Evolutionary conservation across 331 rosid species (phyloP).

Genomic region (Malus hybrid): DNA sequence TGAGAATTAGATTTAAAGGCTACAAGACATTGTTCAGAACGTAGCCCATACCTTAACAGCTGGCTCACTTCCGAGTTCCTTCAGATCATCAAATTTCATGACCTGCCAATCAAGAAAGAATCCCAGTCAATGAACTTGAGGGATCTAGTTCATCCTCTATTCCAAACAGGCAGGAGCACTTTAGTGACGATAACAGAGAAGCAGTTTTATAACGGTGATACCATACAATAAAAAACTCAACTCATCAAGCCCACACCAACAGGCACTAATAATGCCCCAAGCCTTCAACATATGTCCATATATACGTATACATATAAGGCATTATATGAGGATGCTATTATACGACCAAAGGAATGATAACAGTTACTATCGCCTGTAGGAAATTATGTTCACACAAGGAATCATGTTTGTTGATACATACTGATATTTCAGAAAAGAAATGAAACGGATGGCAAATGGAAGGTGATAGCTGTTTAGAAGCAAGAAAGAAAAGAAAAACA

Average conservation of each 20-base stretch:
- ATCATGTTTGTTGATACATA: not conserved
- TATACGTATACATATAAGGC: not conserved
- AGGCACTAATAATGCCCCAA: not conserved
- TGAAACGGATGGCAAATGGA: not conserved
- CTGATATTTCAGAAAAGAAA: not conserved
- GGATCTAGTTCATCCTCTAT: not conserved
- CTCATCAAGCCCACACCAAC: not conserved
- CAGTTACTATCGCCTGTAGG: not conserved
- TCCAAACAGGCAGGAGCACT: not conserved
- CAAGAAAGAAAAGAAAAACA: not conserved
- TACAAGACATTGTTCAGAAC: not conserved
- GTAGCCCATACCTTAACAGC: slow-evolving; percentile 76
- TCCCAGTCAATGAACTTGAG: not conserved
- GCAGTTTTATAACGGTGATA: not conserved
- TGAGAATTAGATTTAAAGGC: not conserved
- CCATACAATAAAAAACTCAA: not conserved
- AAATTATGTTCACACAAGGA: not conserved
- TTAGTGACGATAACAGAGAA: not conserved
- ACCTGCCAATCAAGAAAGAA: slow-evolving; percentile 47
- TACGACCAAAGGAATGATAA: not conserved
- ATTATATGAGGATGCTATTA: not conserved
- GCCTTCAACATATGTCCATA: not conserved
- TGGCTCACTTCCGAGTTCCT: slow-evolving; percentile 82
- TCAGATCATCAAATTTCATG: slow-evolving; percentile 94
- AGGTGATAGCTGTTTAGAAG: not conserved